phyloP scores from a whole-genome alignment of 345 rosid species.

The Viola odorata region DNA sequence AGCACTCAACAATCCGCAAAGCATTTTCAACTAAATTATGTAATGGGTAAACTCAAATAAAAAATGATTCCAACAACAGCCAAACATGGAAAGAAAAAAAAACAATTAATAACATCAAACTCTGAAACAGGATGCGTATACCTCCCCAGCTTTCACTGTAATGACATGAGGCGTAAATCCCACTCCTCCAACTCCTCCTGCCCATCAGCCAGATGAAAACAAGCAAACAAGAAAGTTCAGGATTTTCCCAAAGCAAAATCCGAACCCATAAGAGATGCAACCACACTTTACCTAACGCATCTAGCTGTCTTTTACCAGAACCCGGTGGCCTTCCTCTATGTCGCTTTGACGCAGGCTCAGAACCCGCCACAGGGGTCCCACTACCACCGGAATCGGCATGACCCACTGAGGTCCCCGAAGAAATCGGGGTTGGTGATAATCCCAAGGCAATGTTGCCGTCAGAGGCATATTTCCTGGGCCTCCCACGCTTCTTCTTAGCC shows the following conservation, averaged over 20 bases:
- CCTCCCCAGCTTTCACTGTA: conserved; percentile 79
- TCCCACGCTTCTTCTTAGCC: conserved; percentile 75
- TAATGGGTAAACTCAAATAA: too few species aligned
- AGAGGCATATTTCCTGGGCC: conserved; percentile 82
- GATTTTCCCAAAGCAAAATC: not conserved
- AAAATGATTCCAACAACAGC: too few species aligned
- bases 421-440: conserved; percentile 51
- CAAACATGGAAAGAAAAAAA: too few species aligned
- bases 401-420: conserved; percentile 40
- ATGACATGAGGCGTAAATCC: conserved; percentile 98
- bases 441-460: conserved; percentile 85
- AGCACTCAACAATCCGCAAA: too few species aligned
- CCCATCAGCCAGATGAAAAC: not conserved
- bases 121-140: conserved; percentile 21
- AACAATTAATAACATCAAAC: not conserved
- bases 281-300: conserved; percentile 61
- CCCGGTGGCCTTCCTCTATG: conserved; percentile 93
- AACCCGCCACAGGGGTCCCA: conserved; percentile 26
- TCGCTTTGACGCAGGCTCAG: conserved; percentile 57
- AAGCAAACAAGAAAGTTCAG: not conserved
- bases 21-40: too few species aligned
- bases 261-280: not conserved
- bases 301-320: conserved; percentile 81
- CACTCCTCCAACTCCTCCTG: conserved; percentile 76
- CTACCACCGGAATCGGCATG: conserved; percentile 38